phyloP scores from a whole-genome alignment of 2,329 filamentous ascomycete genomes.

The Lecanoromycetidae sp. region DNA sequence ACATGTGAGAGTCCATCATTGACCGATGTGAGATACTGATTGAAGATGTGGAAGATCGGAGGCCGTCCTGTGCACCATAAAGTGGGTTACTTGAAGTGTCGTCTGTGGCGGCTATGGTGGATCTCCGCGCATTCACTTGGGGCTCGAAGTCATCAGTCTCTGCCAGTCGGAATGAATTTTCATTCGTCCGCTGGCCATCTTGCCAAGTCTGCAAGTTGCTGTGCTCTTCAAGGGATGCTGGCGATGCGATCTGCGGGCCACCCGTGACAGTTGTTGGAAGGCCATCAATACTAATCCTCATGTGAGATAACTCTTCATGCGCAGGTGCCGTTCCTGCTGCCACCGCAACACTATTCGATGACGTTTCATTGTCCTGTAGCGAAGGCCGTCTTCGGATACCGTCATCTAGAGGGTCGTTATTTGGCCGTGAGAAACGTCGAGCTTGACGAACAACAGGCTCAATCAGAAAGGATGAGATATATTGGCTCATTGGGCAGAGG shows the following conservation, averaged over 20 bases:
- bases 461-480: slow-evolving; percentile 32
- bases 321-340: slow-evolving; percentile 5
- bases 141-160: slow-evolving; percentile 8
- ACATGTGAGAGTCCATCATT: slow-evolving; percentile 6
- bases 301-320: background rate
- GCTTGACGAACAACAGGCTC: slow-evolving; percentile 34
- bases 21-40: slow-evolving; percentile 9
- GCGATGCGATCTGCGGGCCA: background rate
- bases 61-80: background rate
- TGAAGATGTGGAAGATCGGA: slow-evolving; percentile 14
- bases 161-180: background rate
- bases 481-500: slow-evolving; percentile 36
- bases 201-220: slow-evolving; percentile 5
- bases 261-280: background rate
- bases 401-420: slow-evolving; percentile 20
- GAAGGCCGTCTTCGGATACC: slow-evolving; percentile 5
- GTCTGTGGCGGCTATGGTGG: slow-evolving; percentile 2
- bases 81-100: slow-evolving; percentile 6
- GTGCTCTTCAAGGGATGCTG: background rate
- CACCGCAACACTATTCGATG: background rate
- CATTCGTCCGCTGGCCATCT: background rate
- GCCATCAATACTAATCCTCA: background rate
- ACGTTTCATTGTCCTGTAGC: background rate
- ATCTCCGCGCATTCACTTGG: slow-evolving; percentile 3
- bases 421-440: slow-evolving; percentile 28